Percentiles rank a stretch among this genome's conserved stretches.
Conservation (phyloP, 257 asterid genomes). For the Gynochthodes officinalis region DNA sequence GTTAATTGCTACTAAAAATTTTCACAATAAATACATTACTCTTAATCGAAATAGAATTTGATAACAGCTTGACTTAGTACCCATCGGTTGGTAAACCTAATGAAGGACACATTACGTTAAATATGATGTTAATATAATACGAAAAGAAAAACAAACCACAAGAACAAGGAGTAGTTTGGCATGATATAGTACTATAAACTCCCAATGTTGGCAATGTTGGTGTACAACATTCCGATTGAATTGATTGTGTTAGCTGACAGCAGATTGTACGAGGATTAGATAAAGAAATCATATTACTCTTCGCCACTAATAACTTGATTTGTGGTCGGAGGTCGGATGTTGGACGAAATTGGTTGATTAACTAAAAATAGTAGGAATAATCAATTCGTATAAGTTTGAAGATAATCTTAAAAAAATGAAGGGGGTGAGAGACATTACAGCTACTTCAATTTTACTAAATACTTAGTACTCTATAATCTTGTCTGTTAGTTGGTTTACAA, state of each 20-base stretch:
- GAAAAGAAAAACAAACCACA: neutral
- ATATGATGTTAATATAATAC: neutral
- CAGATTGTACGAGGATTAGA: slow-evolving; percentile 15
- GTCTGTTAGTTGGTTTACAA: slow-evolving; percentile 8
- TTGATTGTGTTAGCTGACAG: neutral
- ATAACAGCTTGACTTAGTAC: neutral
- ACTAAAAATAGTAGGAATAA: neutral
- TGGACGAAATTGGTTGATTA: slow-evolving; percentile 5
- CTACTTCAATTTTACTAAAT: neutral
- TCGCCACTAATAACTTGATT: slow-evolving; percentile 4
- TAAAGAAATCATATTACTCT: neutral
- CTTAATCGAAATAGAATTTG: neutral
- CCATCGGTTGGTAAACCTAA: neutral
- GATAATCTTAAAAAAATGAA: neutral
- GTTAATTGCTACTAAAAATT: too few species aligned
- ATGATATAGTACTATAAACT: neutral
- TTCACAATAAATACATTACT: too few species aligned
- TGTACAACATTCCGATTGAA: neutral
- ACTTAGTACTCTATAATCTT: too few species aligned
- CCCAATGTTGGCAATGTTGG: neutral
- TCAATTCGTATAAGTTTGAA: neutral
- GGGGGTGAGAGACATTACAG: neutral
- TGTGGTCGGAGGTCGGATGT: slow-evolving; percentile 11
- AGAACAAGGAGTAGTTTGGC: neutral
- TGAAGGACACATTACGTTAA: neutral